Conservation (phyloP, 495 filamentous ascomycete species). For the Neurospora sp. region DNA sequence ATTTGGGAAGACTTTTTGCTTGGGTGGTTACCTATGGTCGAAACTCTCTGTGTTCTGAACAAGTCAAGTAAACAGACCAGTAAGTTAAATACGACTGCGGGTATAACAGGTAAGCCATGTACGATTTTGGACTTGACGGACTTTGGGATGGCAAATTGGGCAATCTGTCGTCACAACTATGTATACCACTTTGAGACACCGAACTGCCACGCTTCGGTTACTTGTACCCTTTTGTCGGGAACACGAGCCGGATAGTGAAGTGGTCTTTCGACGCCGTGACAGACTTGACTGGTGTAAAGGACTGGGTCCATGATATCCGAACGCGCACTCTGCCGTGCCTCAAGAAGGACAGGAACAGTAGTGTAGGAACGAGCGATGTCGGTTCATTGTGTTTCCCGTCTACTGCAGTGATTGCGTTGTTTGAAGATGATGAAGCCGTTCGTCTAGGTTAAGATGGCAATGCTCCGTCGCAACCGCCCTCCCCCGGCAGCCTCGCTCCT, state of each 20-base stretch:
- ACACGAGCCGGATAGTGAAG: no score
- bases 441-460: neutral
- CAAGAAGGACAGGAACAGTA: neutral
- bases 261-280: no score
- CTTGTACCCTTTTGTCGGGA: no score
- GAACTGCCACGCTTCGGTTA: no score
- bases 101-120: neutral
- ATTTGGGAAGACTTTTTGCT: neutral
- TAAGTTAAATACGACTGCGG: neutral
- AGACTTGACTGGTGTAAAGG: no score
- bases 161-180: no score
- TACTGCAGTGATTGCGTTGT: neutral
- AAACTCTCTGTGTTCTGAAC: neutral
- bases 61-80: neutral
- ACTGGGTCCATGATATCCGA: no score
- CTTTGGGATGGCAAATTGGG: no score
- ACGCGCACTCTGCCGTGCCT: neutral
- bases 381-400: neutral
- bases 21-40: neutral
- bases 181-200: no score
- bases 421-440: neutral
- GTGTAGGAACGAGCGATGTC: neutral
- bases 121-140: neutral
- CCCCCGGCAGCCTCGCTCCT: neutral
- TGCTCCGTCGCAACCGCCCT: neutral